A percentile compares a stretch with the other conserved stretches of the same genome.
phyloP scores from a whole-genome alignment of 139 green algal genomes.

The Tetraselmis chui region DNA sequence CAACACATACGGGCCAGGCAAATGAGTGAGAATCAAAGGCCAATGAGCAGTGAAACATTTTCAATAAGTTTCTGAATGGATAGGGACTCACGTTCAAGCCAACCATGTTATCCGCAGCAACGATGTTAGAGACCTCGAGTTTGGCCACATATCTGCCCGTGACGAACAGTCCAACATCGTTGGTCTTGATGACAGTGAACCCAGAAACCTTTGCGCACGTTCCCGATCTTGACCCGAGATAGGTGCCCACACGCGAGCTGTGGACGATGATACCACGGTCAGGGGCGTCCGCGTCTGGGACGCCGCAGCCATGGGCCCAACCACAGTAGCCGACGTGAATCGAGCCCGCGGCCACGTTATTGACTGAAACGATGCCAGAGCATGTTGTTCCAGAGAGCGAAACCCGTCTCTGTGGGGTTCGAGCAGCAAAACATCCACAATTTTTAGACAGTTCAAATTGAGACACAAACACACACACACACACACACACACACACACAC shows the following conservation, averaged over 20 bases:
- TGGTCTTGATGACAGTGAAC: neutral
- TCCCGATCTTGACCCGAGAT: neutral
- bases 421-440: too few species aligned
- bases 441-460: too few species aligned
- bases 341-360: neutral
- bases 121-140: neutral
- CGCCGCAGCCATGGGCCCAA: neutral
- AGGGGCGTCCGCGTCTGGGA: neutral
- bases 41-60: neutral
- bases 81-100: neutral
- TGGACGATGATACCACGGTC: neutral
- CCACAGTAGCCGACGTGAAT: neutral
- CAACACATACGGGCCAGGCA: neutral
- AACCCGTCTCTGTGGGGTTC: too few species aligned
- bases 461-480: too few species aligned
- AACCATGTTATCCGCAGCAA: neutral
- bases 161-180: neutral
- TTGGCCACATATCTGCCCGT: neutral
- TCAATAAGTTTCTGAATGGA: too few species aligned
- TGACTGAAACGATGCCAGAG: neutral
- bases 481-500: too few species aligned
- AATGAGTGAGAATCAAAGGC: neutral
- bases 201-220: neutral
- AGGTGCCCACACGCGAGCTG: neutral
- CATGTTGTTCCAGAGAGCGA: too few species aligned